These are phyloP conservation scores for Ophiostoma australiae DNA, from an alignment of 2,329 filamentous ascomycete species.

Conservation along the genomic window DNA sequence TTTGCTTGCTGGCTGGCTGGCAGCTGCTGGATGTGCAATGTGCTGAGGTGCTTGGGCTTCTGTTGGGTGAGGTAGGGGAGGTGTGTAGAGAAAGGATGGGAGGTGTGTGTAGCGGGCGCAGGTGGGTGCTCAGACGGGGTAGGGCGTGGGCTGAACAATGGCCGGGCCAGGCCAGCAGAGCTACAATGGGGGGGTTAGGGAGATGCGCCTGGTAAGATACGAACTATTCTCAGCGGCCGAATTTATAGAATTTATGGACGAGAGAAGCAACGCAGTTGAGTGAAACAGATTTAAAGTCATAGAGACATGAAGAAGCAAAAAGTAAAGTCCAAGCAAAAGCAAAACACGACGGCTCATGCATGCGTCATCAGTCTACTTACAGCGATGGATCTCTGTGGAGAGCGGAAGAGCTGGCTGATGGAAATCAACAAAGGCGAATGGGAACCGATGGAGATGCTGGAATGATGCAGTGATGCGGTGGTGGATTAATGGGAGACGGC, in stretches of 20 bases:
- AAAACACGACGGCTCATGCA: background rate
- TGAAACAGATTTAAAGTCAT: background rate
- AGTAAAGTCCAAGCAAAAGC: background rate
- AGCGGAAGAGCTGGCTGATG: background rate
- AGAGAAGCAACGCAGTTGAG: background rate
- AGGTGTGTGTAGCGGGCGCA: constrained; percentile 14
- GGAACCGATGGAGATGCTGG: background rate
- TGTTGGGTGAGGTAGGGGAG: constrained; percentile 4
- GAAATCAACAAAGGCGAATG: background rate
- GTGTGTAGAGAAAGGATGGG: constrained; percentile 17
- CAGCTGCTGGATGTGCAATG: background rate
- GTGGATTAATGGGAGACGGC: background rate
- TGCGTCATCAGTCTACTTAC: background rate
- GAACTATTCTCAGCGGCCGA: background rate
- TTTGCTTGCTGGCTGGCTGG: background rate
- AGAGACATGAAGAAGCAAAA: background rate
- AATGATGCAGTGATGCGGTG: background rate
- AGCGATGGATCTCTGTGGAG: background rate
- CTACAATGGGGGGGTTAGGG: background rate
- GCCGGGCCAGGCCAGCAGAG: background rate
- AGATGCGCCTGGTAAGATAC: background rate
- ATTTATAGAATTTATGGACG: constrained; percentile 1
- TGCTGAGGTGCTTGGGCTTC: constrained; percentile 13
- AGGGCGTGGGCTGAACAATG: background rate
- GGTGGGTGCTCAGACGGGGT: constrained; percentile 6